Conservation (phyloP, 495 filamentous ascomycete genomes). For the Aspergillus cristatus region DNA sequence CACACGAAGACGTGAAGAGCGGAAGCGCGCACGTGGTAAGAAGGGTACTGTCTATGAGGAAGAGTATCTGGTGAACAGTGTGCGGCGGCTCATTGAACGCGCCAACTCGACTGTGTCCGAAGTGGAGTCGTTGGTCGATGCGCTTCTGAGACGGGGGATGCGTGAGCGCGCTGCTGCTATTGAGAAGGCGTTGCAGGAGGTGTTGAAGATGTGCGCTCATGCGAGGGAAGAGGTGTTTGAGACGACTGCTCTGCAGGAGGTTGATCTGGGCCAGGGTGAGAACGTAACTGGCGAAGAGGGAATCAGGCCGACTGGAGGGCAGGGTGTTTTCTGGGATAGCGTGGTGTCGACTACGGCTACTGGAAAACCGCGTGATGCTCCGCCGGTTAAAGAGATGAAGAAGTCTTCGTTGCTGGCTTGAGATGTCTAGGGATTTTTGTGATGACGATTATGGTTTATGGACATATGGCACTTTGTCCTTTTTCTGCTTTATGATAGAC, state of each 20-base stretch:
- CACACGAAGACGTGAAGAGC: constrained; percentile 78
- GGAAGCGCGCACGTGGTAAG: constrained; percentile 87
- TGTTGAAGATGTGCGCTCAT: constrained; percentile 55
- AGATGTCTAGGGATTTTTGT: neutral
- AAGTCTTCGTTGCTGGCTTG: constrained; percentile 49
- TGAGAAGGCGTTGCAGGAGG: constrained; percentile 60
- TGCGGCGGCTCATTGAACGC: constrained; percentile 74
- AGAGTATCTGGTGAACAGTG: constrained; percentile 85
- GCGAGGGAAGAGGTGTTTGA: constrained; percentile 63
- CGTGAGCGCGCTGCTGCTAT: constrained; percentile 73
- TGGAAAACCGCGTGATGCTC: constrained; percentile 22
- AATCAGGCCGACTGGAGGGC: constrained; percentile 23
- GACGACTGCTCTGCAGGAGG: constrained; percentile 5
- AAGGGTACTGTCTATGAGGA: constrained; percentile 97
- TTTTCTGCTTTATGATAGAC: no score
- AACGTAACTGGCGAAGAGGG: constrained; percentile 11
- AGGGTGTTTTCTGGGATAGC: constrained; percentile 33
- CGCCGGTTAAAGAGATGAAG: constrained; percentile 36
- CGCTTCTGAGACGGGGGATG: constrained; percentile 71
- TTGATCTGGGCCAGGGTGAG: constrained; percentile 1
- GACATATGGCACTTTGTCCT: no score
- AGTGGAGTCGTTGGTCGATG: constrained; percentile 60
- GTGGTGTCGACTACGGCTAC: constrained; percentile 17
- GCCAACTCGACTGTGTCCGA: constrained; percentile 64
- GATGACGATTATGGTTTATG: neutral